These are phyloP conservation scores for Penicillium mononematosum DNA, from an alignment of 495 filamentous ascomycete species.

Conservation along the genomic window DNA sequence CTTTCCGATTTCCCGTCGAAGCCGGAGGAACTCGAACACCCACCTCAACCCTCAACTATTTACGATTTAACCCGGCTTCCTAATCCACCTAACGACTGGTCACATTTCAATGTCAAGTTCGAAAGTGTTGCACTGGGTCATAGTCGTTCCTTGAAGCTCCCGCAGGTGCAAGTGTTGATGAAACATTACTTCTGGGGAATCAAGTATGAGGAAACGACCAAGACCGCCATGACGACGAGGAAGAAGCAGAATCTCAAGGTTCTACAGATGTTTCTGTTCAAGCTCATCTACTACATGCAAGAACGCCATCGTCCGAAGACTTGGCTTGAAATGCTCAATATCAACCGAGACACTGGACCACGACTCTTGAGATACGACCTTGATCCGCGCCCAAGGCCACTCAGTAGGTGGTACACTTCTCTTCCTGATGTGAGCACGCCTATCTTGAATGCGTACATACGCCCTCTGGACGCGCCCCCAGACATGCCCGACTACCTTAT, in stretches of 20 bases:
- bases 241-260: background rate
- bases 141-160: background rate
- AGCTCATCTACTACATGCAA: constrained; percentile 32
- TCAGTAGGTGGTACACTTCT: constrained; percentile 29
- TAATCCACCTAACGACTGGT: constrained; percentile 27
- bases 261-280: constrained; percentile 19
- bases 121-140: background rate
- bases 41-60: background rate
- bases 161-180: constrained; percentile 7
- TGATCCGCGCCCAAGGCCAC: constrained; percentile 16
- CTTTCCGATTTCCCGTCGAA: background rate
- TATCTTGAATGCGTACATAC: constrained; percentile 4
- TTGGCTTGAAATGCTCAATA: constrained; percentile 19
- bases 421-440: background rate
- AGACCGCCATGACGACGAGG: background rate
- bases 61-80: constrained; percentile 21
- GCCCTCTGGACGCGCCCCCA: constrained; percentile 16
- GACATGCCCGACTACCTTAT: constrained; percentile 21
- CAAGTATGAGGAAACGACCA: constrained; percentile 1
- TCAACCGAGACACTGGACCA: constrained; percentile 37
- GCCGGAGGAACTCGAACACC: constrained; percentile 5
- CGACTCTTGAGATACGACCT: constrained; percentile 31
- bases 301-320: constrained; percentile 18
- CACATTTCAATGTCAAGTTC: constrained; percentile 7
- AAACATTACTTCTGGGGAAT: constrained; percentile 37